A percentile compares a stretch with the other conserved stretches of the same genome.
Evolutionary conservation across 169 alveolate genomes (phyloP).

Genomic region (Cryptosporidium ryanae): DNA sequence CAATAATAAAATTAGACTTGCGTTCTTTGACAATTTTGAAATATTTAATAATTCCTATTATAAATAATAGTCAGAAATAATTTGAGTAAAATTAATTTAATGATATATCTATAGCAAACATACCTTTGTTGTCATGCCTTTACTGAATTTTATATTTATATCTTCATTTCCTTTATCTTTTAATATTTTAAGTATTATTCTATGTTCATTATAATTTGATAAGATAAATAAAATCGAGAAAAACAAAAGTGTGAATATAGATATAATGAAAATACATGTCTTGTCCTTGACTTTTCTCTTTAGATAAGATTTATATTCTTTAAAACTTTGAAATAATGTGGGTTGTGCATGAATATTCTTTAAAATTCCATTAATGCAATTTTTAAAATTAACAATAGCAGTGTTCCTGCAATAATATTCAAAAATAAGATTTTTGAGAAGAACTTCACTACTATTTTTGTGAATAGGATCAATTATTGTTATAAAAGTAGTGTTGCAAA

Average conservation of each 20-base stretch:
- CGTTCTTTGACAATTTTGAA: constrained; percentile 22
- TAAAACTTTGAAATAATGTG: no score
- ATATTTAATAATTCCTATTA: constrained; percentile 36
- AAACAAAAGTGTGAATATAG: not conserved
- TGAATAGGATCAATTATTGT: not conserved
- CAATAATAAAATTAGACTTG: constrained; percentile 21
- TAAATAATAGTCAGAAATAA: not conserved
- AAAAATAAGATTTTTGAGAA: not conserved
- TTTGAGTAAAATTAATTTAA: not conserved
- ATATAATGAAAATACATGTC: not conserved
- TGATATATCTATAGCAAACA: not conserved
- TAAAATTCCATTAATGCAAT: not conserved
- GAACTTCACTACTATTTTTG: not conserved
- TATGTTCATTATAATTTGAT: constrained; percentile 4
- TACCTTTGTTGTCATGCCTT: constrained; percentile 44
- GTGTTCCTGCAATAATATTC: constrained; percentile 8
- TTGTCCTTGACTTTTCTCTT: not conserved
- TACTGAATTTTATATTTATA: not conserved
- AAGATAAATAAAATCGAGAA: not conserved
- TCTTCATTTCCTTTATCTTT: constrained; percentile 4
- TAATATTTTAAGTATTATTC: constrained; percentile 23
- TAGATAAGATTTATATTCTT: no score
- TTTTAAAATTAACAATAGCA: constrained; percentile 2
- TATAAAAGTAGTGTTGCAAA: constrained; percentile 9
- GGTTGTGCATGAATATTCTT: no score